Conservation (phyloP, 768 basidiomycete genomes). For the Kwoniella heveanensis region DNA sequence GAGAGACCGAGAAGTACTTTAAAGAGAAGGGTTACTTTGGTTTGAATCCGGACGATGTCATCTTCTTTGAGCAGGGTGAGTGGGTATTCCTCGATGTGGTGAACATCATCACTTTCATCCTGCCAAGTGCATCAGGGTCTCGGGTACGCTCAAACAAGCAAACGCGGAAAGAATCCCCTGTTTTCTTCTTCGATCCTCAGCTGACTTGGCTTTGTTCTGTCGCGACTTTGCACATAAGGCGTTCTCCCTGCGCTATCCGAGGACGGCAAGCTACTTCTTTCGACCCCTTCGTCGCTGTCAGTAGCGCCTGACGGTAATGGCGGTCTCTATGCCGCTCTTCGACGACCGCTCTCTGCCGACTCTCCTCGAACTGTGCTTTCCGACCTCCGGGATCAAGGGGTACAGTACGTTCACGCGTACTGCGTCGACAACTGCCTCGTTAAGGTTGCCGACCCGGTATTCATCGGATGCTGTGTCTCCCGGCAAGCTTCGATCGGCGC, state of each 20-base stretch:
- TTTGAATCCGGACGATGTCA: conserved; percentile 72
- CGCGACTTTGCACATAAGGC: conserved; percentile 60
- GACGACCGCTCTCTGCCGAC: conserved; percentile 63
- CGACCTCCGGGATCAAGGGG: conserved; percentile 72
- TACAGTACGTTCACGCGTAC: conserved; percentile 91
- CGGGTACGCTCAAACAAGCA: no score
- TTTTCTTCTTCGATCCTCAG: no score
- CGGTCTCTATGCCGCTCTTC: conserved; percentile 91
- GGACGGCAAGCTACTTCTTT: conserved; percentile 90
- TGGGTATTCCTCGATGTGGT: background rate
- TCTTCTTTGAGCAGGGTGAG: conserved; percentile 95
- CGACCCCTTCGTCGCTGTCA: conserved; percentile 74
- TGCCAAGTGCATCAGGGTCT: no score
- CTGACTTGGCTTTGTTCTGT: background rate
- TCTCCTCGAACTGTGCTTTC: conserved; percentile 74
- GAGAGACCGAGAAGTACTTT: conserved; percentile 84
- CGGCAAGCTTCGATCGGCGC: conserved; percentile 89
- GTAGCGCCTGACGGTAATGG: conserved; percentile 98
- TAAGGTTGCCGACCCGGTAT: conserved; percentile 92
- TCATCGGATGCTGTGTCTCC: conserved; percentile 89
- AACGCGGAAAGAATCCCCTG: no score
- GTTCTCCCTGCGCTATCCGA: conserved; percentile 91
- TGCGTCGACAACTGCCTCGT: conserved; percentile 99
- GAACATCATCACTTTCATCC: no score
- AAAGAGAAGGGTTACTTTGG: conserved; percentile 76